Base-by-base conservation (phyloP, 352 stramenopile species). In the Phytophthora pini region DNA sequence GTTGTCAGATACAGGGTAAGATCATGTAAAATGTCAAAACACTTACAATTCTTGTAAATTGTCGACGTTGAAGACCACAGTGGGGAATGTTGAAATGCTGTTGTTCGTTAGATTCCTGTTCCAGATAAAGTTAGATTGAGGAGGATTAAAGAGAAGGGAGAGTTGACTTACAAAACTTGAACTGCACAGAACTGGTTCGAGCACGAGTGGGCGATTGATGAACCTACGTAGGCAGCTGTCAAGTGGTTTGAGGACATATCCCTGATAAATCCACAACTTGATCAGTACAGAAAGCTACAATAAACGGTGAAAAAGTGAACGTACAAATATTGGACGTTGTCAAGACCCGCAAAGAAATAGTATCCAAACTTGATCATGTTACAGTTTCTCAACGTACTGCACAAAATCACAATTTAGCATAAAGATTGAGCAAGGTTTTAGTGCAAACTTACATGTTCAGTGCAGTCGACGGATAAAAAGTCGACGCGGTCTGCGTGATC, bases 181-280 rank as follows among this genome's bases (percentile, higher is more conserved):
- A 80, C 41, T 40, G 54, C 66, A 31, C 70, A 82, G 27, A 70
- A 70, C 20, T 69, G 45, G 26, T 70, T 76, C 1, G 67, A 61
- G 22, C 65, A 78, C 10, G 61, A 58, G 3, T 61, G 53, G 1
- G 54, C 29, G 20, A 75, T 63, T 15, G 58, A 71, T 49, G 62
- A 75, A 1, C 70, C 71, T 7, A 72, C 68, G 31, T 82, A 82
- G 4, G 78, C 48, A 17, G 69, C 69, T 3, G 57, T 70, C 15
- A 87, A 29, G 5, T 75, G 53, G 52, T 81, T 83, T n/a, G 56
- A 66, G 5, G 68, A 79, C 45, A 84, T 52, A 65, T 83, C 72
- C 13, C 77, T 84, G 59, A n/a, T 31, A 5, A 17, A 17, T 5
- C 5, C 36, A 41, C 7, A 46, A 22, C 24, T 29, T 41, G 17